These are phyloP conservation scores for Didymella segeticola DNA, from an alignment of 2,329 filamentous ascomycete genomes.

Conservation along the genomic window DNA sequence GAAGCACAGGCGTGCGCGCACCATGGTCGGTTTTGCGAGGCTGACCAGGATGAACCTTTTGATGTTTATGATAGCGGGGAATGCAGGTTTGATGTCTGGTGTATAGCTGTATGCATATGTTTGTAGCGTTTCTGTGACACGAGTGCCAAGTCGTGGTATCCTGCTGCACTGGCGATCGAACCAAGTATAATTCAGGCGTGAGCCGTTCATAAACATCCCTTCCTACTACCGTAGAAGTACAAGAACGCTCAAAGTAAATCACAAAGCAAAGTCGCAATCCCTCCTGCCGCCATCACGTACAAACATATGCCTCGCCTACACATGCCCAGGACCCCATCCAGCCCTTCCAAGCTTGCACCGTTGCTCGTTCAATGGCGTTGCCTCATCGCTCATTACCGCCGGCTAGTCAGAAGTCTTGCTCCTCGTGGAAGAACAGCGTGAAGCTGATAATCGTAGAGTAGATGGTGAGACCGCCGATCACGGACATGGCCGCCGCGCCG, in stretches of 20 bases:
- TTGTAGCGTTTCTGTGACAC: conserved; percentile 13
- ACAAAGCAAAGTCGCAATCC: conserved; percentile 19
- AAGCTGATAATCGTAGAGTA: conserved; percentile 99
- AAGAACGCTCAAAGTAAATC: conserved; percentile 34
- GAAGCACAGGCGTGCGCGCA: not conserved
- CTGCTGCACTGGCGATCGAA: not conserved
- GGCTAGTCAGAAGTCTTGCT: conserved; percentile 81
- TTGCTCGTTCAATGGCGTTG: not conserved
- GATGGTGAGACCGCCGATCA: conserved; percentile 89
- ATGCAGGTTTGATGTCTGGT: conserved; percentile 5
- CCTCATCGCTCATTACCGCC: conserved; percentile 32
- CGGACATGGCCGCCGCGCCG: conserved; percentile 93
- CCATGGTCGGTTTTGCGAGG: not conserved
- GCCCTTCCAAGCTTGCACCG: not conserved
- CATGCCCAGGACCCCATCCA: not conserved
- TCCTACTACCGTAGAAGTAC: conserved; percentile 27
- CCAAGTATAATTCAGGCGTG: conserved; percentile 7
- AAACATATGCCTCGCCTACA: conserved; percentile 10
- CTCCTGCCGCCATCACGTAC: not conserved
- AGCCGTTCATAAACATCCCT: not conserved
- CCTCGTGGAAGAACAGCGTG: conserved; percentile 96
- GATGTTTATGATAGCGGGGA: conserved; percentile 4
- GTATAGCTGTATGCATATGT: conserved; percentile 18
- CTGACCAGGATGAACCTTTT: not conserved
- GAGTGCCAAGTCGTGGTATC: not conserved